A percentile compares a stretch with the other conserved stretches of the same genome.
Conservation (phyloP, 2,329 filamentous ascomycete species). For the Whalleya microplaca region DNA sequence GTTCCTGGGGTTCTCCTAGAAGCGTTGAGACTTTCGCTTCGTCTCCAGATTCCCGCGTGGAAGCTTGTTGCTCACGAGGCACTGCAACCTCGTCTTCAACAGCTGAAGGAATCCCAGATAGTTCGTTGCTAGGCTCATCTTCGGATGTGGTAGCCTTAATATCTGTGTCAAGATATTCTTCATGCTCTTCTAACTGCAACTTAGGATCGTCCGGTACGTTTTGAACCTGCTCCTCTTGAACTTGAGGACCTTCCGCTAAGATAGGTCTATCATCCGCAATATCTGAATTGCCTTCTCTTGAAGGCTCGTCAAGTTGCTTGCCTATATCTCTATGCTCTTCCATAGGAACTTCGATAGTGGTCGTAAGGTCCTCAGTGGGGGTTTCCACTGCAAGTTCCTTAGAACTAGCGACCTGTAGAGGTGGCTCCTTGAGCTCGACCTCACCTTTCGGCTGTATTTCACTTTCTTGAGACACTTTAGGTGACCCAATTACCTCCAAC, state of each 20-base stretch:
- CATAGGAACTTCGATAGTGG: neutral
- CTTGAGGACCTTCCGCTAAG: neutral
- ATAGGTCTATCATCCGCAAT: neutral
- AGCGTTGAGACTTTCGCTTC: neutral
- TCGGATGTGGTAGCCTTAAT: neutral
- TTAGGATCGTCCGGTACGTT: neutral
- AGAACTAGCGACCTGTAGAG: neutral
- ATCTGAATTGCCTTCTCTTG: neutral
- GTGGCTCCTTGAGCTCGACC: neutral
- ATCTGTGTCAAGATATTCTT: neutral
- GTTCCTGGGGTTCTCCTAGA: neutral
- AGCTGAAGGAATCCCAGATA: neutral
- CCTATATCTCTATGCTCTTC: neutral
- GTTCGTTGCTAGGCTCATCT: neutral
- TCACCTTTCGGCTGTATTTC: constrained; percentile 3
- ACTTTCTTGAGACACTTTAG: neutral
- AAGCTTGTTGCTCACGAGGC: neutral
- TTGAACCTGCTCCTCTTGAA: neutral
- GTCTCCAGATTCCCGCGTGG: neutral
- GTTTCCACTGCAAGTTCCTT: neutral
- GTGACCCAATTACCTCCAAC: neutral
- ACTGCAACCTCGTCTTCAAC: neutral
- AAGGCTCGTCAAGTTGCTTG: neutral
- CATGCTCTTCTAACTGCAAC: neutral
- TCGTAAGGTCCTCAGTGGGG: neutral